Evolutionary conservation across 78 protist genomes (phyloP).

Genomic region (Pigoraptor vietnamica): DNA sequence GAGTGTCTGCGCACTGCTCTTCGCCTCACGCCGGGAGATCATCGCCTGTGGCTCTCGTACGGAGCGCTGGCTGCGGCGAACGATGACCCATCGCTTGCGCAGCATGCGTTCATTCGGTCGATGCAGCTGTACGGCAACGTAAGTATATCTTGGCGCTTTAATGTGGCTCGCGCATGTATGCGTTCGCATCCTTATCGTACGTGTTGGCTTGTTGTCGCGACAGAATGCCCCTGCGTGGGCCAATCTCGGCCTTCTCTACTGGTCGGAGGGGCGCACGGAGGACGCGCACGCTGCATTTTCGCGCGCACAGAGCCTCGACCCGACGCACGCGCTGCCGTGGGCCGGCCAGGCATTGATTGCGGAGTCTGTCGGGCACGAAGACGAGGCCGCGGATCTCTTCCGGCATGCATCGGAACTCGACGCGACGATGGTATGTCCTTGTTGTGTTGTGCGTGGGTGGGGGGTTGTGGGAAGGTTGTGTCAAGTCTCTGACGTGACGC

Average conservation of each 20-base stretch:
- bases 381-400: not conserved
- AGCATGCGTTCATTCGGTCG: not conserved
- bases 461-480: too few species aligned
- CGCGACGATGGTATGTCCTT: not conserved
- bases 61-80: not conserved
- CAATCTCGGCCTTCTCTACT: not conserved
- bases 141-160: too few species aligned
- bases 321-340: not conserved
- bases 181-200: not conserved
- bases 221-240: not conserved
- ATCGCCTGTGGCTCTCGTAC: not conserved
- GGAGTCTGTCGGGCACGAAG: not conserved
- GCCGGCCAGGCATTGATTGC: not conserved
- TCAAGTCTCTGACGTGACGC: too few species aligned
- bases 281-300: not conserved
- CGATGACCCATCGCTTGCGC: not conserved
- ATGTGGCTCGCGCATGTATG: too few species aligned
- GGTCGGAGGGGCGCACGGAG: not conserved
- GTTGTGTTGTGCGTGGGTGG: too few species aligned
- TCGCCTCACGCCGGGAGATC: not conserved
- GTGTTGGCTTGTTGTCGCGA: not conserved
- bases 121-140: not conserved
- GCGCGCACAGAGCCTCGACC: not conserved
- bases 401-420: not conserved
- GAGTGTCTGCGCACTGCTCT: not conserved